Percentiles rank a stretch among this genome's conserved stretches.
phyloP scores from a whole-genome alignment of 331 rosid genomes.

The Telfairia occidentalis region DNA sequence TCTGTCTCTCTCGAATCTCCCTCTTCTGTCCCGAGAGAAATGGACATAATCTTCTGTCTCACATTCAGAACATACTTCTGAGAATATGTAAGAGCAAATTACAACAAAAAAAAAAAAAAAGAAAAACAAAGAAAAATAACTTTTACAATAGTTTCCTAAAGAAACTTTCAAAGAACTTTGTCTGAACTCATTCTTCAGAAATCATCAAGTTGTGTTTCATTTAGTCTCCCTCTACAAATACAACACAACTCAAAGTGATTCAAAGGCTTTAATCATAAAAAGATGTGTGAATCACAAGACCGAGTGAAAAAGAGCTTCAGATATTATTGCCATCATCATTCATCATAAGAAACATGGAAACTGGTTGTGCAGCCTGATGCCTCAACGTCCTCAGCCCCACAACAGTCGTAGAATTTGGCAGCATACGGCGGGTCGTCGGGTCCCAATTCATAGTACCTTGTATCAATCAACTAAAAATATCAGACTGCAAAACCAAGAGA shows the following conservation, averaged over 20 bases:
- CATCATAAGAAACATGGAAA: conserved; percentile 72
- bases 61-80: neutral
- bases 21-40: neutral
- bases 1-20: neutral
- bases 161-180: neutral
- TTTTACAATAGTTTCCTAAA: neutral
- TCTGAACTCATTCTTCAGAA: neutral
- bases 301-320: neutral
- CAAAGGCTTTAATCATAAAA: conserved; percentile 1
- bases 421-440: conserved; percentile 79
- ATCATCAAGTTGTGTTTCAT: neutral
- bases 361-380: conserved; percentile 73
- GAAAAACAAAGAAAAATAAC: neutral
- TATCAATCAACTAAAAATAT: conserved; percentile 10
- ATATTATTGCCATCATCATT: conserved; percentile 12
- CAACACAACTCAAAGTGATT: conserved; percentile 1
- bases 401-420: conserved; percentile 88
- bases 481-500: conserved; percentile 1
- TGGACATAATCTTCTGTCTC: neutral
- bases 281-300: neutral
- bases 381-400: conserved; percentile 81
- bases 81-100: neutral
- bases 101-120: neutral
- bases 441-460: conserved; percentile 84
- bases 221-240: neutral